These are phyloP conservation scores for Alternaria sp. DNA, from an alignment of 2,329 filamentous ascomycete species.

Conservation along the genomic window DNA sequence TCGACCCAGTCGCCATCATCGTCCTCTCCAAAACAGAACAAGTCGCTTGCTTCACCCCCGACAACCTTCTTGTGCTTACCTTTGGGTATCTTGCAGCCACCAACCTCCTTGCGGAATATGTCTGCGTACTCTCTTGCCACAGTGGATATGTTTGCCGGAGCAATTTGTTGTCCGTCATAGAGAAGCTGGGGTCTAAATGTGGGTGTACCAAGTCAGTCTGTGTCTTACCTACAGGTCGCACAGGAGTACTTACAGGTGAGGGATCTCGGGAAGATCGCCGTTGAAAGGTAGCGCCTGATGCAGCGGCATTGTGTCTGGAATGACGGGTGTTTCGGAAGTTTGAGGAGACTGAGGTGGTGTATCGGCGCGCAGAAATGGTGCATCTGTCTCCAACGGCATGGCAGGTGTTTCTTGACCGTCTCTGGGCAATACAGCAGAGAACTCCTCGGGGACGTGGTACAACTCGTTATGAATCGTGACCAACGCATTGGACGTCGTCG, in stretches of 20 bases:
- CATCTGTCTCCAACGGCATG: slow-evolving; percentile 22
- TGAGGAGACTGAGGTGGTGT: slow-evolving; percentile 20
- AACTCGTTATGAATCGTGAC: slow-evolving; percentile 82
- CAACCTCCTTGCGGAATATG: slow-evolving; percentile 69
- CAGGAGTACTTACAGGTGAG: slow-evolving; percentile 40
- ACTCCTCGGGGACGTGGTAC: slow-evolving; percentile 75
- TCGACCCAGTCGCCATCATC: slow-evolving; percentile 42
- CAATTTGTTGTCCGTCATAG: slow-evolving; percentile 67
- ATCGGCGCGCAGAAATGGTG: slow-evolving; percentile 55
- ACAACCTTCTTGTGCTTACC: slow-evolving; percentile 43
- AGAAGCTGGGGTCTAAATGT: slow-evolving; percentile 62
- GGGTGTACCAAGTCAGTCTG: too few species aligned
- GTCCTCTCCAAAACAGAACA: slow-evolving; percentile 69
- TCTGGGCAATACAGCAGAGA: slow-evolving; percentile 21
- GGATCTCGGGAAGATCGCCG: slow-evolving; percentile 58
- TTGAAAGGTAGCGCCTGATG: slow-evolving; percentile 59
- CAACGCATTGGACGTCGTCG: slow-evolving; percentile 62
- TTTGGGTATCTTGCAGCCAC: slow-evolving; percentile 65
- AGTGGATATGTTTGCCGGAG: slow-evolving; percentile 52
- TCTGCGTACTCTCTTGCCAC: slow-evolving; percentile 62
- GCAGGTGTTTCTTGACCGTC: slow-evolving; percentile 6
- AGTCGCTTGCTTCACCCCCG: slow-evolving; percentile 61
- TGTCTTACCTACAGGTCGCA: too few species aligned
- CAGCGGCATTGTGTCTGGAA: slow-evolving; percentile 58
- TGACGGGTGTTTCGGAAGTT: slow-evolving; percentile 54